A percentile compares a stretch with the other conserved stretches of the same genome.
Conservation (phyloP, 805 yeast species). For the Candida stauntonica region DNA sequence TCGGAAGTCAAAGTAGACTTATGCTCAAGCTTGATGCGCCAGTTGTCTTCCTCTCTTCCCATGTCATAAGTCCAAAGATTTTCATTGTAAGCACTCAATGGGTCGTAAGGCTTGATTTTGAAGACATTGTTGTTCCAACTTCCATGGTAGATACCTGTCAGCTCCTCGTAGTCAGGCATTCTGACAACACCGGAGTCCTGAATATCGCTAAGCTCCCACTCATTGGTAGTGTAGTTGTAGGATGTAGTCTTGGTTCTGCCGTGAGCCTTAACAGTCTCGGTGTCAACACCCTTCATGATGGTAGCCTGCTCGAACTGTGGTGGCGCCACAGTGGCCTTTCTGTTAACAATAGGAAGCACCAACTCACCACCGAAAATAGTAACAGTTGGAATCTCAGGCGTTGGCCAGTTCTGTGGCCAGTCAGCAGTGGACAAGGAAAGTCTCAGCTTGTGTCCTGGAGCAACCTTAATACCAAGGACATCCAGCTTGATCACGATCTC, state of each 20-base stretch:
- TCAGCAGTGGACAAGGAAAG: constrained; percentile 41
- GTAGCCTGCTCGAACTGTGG: constrained; percentile 32
- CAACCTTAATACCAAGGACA: constrained; percentile 35
- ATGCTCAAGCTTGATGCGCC: constrained; percentile 35
- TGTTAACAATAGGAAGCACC: constrained; percentile 29
- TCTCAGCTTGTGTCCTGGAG: constrained; percentile 35
- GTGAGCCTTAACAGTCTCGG: constrained; percentile 20
- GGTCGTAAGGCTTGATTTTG: constrained; percentile 34
- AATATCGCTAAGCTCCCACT: constrained; percentile 25
- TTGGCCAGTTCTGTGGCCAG: constrained; percentile 48
- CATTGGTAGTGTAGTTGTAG: constrained; percentile 20
- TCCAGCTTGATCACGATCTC: constrained; percentile 34
- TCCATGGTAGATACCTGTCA: constrained; percentile 38
- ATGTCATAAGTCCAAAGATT: constrained; percentile 38
- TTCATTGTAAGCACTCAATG: constrained; percentile 36
- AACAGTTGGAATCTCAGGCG: constrained; percentile 36
- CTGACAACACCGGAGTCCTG: constrained; percentile 32
- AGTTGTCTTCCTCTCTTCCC: constrained; percentile 35
- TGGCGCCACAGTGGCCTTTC: constrained; percentile 9
- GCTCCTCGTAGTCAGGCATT: constrained; percentile 30
- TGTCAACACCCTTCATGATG: constrained; percentile 27
- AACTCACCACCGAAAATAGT: constrained; percentile 31
- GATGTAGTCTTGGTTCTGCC: constrained; percentile 22
- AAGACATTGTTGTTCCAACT: constrained; percentile 37
- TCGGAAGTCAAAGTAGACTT: constrained; percentile 32